Evolutionary conservation across 2,329 filamentous ascomycete genomes (phyloP).

Genomic region (Cytospora chrysosperma): DNA sequence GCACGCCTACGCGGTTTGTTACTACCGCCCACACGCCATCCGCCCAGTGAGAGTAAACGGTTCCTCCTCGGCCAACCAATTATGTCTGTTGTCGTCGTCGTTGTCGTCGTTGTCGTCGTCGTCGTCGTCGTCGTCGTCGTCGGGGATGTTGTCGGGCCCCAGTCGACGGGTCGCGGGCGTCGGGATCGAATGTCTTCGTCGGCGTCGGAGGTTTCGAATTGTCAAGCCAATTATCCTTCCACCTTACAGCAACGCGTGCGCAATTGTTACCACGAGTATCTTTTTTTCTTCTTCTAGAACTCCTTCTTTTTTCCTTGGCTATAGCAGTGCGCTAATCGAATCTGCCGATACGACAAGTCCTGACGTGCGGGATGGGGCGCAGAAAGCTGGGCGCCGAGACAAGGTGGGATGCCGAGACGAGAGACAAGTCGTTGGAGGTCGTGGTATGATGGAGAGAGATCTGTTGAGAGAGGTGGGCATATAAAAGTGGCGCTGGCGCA

Average conservation of each 20-base stretch:
- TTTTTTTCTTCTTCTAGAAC: background rate
- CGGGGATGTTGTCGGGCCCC: too few relatives aligned
- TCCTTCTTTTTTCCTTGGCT: background rate
- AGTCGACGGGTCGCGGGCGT: background rate
- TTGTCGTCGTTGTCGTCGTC: too few relatives aligned
- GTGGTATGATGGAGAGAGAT: constrained; percentile 17
- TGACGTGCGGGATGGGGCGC: constrained; percentile 30
- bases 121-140: too few relatives aligned
- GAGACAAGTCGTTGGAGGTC: constrained; percentile 8
- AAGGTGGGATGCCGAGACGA: constrained; percentile 30
- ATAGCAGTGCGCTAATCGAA: background rate
- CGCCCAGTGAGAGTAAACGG: constrained; percentile 3
- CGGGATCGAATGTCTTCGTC: background rate
- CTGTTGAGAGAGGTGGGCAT: background rate
- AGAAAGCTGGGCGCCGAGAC: constrained; percentile 43
- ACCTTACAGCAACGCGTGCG: background rate
- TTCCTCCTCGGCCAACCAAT: background rate
- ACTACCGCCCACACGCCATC: constrained; percentile 22
- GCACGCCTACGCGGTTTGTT: constrained; percentile 11
- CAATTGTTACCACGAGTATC: background rate
- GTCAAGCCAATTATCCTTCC: background rate
- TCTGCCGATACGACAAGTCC: constrained; percentile 23
- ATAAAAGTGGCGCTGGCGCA: background rate
- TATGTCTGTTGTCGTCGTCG: background rate
- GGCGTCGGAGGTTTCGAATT: background rate